Base-by-base conservation (phyloP, 805 yeast species). In the Yarrowia sp. region DNA sequence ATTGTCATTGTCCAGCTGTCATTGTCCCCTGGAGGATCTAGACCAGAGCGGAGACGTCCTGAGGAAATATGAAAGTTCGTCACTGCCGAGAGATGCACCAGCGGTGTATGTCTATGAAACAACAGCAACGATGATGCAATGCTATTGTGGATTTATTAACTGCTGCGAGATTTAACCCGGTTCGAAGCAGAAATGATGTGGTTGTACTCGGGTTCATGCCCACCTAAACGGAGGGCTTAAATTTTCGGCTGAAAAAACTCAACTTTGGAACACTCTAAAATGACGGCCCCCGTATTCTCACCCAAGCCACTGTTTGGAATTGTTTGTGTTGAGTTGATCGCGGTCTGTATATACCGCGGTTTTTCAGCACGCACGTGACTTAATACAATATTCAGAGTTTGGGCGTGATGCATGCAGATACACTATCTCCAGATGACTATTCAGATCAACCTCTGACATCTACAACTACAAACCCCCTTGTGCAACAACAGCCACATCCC, bases 311-410 rank as follows among this genome's bases (percentile, higher is more conserved):
- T 29, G 4, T 29, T 29, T 12, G 12, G 13, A 29, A 9, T 29
- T 9, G 41, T 36, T 36, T 24, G 6, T 5, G 18, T 36, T 10
- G 25, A 19, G 16, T n/a, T 38, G 42, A 5, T 21, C 13, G 4
- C 10, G 14, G 13, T 18, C 5, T 18, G 42, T 38, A 39, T 27
- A 5, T 10, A 2, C n/a, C n/a, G n/a, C n/a, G n/a, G n/a, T n/a
- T n/a, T n/a, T n/a, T n/a, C n/a, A n/a, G n/a, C n/a, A n/a, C n/a
- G 49, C 55, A 47, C 55, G 38, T 47, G 55, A 47, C 12, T 31
- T 19, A 14, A 14, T 13, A 22, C 38, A 31, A 47, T 47, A 47
- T 47, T 13, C 38, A 31, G n/a, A 21, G 55, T 47, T 47, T 19
- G 14, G 18, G 21, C 55, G 25, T 21, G 27, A 31, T 47, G 55